Conservation (phyloP, 257 asterid species). For the Catharanthus roseus region DNA sequence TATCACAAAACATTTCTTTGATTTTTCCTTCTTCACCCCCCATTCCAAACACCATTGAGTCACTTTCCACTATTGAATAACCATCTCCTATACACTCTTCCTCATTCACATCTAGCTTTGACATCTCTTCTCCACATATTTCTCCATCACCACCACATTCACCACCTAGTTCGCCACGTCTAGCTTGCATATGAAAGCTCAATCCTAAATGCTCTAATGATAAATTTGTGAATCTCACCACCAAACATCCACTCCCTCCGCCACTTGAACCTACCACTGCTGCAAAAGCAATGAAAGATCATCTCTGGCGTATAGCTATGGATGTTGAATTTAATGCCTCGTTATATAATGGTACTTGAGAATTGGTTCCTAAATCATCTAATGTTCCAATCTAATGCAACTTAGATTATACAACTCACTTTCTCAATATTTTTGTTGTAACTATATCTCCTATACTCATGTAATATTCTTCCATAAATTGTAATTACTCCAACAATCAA, state of each 20-base stretch:
- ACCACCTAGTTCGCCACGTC: neutral
- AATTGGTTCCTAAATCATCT: neutral
- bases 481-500: too few species aligned
- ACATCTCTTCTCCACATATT: neutral
- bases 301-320: neutral
- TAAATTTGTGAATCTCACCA: neutral
- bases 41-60: too few species aligned
- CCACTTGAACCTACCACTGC: neutral
- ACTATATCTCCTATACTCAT: too few species aligned
- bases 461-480: too few species aligned
- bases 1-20: too few species aligned
- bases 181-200: neutral
- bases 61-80: too few species aligned
- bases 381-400: neutral
- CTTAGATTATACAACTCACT: too few species aligned
- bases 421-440: too few species aligned
- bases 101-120: neutral
- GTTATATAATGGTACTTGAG: slow-evolving; percentile 4
- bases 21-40: too few species aligned
- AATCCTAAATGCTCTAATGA: neutral
- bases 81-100: neutral
- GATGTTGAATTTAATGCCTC: slow-evolving; percentile 2
- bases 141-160: neutral
- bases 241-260: neutral
- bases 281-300: slow-evolving; percentile 1